phyloP scores from a whole-genome alignment of 768 basidiomycete genomes.

The Termitomyces sp. region DNA sequence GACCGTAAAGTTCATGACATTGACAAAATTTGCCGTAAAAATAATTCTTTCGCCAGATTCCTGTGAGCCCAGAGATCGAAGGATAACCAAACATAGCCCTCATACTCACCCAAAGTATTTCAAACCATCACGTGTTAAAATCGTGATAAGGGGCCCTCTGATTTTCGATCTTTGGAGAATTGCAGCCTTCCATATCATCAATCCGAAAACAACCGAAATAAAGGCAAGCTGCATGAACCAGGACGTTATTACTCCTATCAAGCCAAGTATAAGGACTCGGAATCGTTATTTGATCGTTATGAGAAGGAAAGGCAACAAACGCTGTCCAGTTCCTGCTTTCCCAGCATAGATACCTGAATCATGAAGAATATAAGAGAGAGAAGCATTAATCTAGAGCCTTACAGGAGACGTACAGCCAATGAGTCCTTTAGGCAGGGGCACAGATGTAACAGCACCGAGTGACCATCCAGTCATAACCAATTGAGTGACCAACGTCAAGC shows the following conservation, averaged over 20 bases:
- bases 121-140: too few relatives aligned
- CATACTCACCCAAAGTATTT: too few relatives aligned
- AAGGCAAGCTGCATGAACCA: not conserved
- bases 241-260: not conserved
- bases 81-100: not conserved
- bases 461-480: not conserved
- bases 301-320: not conserved
- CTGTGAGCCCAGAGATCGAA: not conserved
- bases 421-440: not conserved
- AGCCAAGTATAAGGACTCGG: not conserved
- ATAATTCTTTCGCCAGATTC: not conserved
- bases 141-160: not conserved
- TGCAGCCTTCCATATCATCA: not conserved
- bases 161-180: not conserved
- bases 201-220: not conserved
- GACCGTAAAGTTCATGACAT: not conserved
- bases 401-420: not conserved
- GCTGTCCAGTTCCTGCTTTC: not conserved
- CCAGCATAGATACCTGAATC: not conserved
- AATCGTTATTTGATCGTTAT: too few relatives aligned
- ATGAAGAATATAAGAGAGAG: not conserved
- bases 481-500: not conserved
- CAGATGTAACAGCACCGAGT: too few relatives aligned
- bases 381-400: too few relatives aligned
- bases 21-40: not conserved